Evolutionary conservation across 257 asterid genomes (phyloP).

Genomic region (Pogostemon cablin): DNA sequence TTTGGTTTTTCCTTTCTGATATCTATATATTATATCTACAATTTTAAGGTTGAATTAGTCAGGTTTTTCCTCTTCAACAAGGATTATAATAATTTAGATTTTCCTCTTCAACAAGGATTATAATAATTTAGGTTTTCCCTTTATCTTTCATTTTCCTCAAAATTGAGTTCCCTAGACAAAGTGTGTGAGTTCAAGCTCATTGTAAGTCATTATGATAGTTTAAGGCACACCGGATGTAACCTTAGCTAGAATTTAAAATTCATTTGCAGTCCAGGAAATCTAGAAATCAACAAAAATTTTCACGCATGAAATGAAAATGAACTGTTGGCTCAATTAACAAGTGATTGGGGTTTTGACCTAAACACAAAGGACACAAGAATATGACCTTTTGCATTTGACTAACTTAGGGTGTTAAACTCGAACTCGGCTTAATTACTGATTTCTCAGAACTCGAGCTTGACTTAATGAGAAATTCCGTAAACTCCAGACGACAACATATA

Average conservation of each 20-base stretch:
- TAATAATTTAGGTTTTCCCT: not conserved
- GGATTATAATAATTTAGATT: conserved; percentile 3
- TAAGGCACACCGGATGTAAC: not conserved
- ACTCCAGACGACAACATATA: no score
- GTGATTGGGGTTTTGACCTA: not conserved
- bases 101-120: not conserved
- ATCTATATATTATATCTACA: no score
- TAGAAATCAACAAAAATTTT: not conserved
- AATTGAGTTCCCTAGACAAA: not conserved
- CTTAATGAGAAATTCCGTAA: no score
- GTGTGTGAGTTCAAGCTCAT: not conserved
- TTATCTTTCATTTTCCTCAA: not conserved
- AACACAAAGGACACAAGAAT: not conserved
- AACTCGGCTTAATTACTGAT: no score
- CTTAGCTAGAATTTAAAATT: not conserved
- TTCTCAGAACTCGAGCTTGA: no score
- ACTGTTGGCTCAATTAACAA: not conserved
- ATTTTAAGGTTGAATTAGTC: no score
- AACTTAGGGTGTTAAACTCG: not conserved
- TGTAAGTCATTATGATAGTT: not conserved
- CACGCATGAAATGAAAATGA: not conserved
- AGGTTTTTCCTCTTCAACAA: not conserved
- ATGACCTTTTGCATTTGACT: not conserved
- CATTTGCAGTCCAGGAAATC: not conserved
- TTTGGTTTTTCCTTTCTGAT: no score